Percentiles rank a stretch among this genome's conserved stretches.
Evolutionary conservation across 208 protist species (phyloP).

Genomic region (Porcisia hertigi): DNA sequence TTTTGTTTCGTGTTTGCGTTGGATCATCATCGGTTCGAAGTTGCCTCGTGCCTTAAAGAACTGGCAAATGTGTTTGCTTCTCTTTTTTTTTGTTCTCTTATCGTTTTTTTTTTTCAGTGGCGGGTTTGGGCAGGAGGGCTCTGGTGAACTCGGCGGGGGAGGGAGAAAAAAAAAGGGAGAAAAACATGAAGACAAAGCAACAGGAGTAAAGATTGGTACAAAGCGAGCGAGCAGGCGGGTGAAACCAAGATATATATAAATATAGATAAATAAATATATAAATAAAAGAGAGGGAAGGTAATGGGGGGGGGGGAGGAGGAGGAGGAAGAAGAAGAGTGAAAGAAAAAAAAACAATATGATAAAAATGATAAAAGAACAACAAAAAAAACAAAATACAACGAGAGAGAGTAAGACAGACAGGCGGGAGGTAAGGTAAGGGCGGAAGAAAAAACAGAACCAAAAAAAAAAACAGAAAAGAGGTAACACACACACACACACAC

Average conservation of each 20-base stretch:
- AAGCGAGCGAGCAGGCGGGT: not conserved
- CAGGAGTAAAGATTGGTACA: too few relatives aligned
- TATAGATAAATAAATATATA: too few relatives aligned
- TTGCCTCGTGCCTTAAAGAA: too few relatives aligned
- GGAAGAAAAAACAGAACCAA: not conserved
- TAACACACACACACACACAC: not conserved
- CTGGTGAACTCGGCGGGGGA: too few relatives aligned
- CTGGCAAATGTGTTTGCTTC: too few relatives aligned
- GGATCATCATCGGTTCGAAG: too few relatives aligned
- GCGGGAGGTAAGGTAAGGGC: not conserved
- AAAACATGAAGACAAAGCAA: not conserved
- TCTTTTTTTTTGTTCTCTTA: too few relatives aligned
- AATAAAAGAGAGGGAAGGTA: not conserved
- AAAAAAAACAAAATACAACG: not conserved
- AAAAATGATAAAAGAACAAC: not conserved
- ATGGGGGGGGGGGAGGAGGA: not conserved
- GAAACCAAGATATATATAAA: not conserved
- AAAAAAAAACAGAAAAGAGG: slow-evolving; percentile 3
- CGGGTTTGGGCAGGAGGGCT: too few relatives aligned
- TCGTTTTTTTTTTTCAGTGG: too few relatives aligned
- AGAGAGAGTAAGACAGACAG: not conserved
- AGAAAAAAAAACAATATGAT: not conserved
- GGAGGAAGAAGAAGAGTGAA: not conserved
- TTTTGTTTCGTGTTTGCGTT: too few relatives aligned
- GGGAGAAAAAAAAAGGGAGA: too few relatives aligned